Percentiles rank a stretch among this genome's conserved stretches.
Evolutionary conservation across 441 rosid genomes (phyloP).

Genomic region (Macaranga tanarius): DNA sequence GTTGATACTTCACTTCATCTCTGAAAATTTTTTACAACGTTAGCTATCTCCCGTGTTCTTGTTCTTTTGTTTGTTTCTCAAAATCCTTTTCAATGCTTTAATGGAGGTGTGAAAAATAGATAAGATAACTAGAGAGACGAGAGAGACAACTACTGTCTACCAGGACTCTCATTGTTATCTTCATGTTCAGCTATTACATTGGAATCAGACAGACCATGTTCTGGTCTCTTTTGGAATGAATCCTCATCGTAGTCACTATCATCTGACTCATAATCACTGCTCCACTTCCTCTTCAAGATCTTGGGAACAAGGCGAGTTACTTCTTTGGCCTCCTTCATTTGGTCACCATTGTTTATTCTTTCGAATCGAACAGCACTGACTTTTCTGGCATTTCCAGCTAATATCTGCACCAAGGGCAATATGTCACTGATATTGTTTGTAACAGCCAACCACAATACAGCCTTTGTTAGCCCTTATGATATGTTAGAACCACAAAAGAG

Average conservation of each 20-base stretch:
- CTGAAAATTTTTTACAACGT: constrained; percentile 35
- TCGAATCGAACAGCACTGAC: constrained; percentile 92
- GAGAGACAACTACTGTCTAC: constrained; percentile 31
- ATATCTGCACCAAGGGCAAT: constrained; percentile 49
- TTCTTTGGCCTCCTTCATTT: constrained; percentile 54
- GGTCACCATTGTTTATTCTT: constrained; percentile 55
- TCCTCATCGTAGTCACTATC: constrained; percentile 39
- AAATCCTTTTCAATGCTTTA: constrained; percentile 21
- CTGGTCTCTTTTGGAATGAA: constrained; percentile 36
- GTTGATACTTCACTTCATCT: constrained; percentile 54
- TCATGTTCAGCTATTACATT: constrained; percentile 48
- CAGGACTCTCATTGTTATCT: constrained; percentile 37
- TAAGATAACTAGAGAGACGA: constrained; percentile 8
- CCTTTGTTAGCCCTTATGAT: not conserved
- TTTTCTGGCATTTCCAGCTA: constrained; percentile 97
- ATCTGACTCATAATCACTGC: constrained; percentile 54
- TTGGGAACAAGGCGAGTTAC: constrained; percentile 75
- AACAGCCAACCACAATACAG: constrained; percentile 8
- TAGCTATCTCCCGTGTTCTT: constrained; percentile 21
- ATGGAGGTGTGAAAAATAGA: constrained; percentile 30
- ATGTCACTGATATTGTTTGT: constrained; percentile 8
- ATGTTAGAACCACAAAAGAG: constrained; percentile 6
- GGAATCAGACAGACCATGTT: constrained; percentile 43
- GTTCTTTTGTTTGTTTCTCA: constrained; percentile 25
- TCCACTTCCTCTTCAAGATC: constrained; percentile 76